phyloP scores from a whole-genome alignment of 805 yeast species.

The Kodamaea nitidulidarum region DNA sequence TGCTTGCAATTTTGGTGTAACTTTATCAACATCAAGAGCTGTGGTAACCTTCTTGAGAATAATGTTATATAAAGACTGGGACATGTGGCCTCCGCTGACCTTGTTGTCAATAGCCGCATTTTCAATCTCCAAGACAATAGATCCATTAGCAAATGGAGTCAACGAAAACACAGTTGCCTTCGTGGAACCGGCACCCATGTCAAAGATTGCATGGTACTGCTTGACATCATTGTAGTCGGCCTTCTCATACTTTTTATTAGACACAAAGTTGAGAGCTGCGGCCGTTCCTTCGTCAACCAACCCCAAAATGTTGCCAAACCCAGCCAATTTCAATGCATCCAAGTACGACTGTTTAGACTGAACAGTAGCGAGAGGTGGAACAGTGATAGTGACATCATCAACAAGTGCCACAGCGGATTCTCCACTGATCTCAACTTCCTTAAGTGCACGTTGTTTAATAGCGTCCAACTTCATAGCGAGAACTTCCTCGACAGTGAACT shows the following conservation, averaged over 20 bases:
- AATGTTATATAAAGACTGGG: constrained; percentile 58
- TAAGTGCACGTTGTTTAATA: constrained; percentile 59
- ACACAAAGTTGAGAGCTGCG: constrained; percentile 76
- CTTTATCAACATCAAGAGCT: constrained; percentile 32
- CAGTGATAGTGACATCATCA: constrained; percentile 67
- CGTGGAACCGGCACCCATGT: constrained; percentile 91
- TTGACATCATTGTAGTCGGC: constrained; percentile 34
- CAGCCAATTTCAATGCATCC: constrained; percentile 72
- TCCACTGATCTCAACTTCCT: constrained; percentile 40
- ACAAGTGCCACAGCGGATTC: constrained; percentile 44
- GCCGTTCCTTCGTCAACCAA: constrained; percentile 91
- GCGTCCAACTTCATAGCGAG: constrained; percentile 79
- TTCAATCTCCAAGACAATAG: constrained; percentile 54
- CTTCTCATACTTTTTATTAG: constrained; percentile 40
- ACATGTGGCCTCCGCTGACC: constrained; percentile 75
- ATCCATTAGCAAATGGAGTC: constrained; percentile 39
- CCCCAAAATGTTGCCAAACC: constrained; percentile 52
- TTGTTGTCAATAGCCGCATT: constrained; percentile 66
- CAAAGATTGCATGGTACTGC: constrained; percentile 71
- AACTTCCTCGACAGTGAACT: constrained; percentile 64
- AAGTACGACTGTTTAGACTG: constrained; percentile 65
- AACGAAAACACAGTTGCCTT: constrained; percentile 80
- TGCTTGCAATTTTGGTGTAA: constrained; percentile 59
- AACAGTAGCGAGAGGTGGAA: constrained; percentile 67
- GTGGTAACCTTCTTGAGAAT: constrained; percentile 57